Conservation (phyloP, 2,329 filamentous ascomycete genomes). For the Sporothrix globosa region DNA sequence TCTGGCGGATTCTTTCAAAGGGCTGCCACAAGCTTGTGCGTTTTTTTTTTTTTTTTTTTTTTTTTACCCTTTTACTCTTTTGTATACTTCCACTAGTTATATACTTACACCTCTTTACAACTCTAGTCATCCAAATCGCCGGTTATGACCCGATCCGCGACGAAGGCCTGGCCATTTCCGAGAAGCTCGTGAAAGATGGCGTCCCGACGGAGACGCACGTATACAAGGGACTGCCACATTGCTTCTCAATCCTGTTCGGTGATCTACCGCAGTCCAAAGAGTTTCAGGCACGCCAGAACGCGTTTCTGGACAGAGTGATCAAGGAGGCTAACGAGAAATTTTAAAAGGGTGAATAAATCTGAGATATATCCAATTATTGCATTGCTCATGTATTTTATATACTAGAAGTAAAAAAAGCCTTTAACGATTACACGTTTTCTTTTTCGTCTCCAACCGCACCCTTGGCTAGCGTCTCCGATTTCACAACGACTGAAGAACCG, state of each 20-base stretch:
- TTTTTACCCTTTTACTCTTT: constrained; percentile 3
- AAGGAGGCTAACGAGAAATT: constrained; percentile 3
- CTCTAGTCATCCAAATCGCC: constrained; percentile 44
- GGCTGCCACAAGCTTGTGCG: constrained; percentile 44
- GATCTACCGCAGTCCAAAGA: constrained; percentile 26
- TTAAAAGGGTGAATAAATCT: no score
- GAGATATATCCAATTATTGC: no score
- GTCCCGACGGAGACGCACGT: constrained; percentile 42
- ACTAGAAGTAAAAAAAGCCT: no score
- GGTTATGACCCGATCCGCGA: constrained; percentile 47
- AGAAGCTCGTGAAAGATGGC: constrained; percentile 43
- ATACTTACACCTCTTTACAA: constrained; percentile 42
- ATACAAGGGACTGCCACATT: constrained; percentile 46
- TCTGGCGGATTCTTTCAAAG: constrained; percentile 41
- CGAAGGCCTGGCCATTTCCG: constrained; percentile 47
- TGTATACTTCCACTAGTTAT: constrained; percentile 29
- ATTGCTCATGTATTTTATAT: no score
- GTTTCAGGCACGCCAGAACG: constrained; percentile 26
- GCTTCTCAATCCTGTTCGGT: constrained; percentile 39
- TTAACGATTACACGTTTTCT: no score
- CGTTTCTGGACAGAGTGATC: constrained; percentile 23
- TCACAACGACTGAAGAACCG: no score
- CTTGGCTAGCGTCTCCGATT: no score
- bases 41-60: neutral
- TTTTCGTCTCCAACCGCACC: no score